Conservation (phyloP, 2,329 filamentous ascomycete genomes). For the Coniella lustricola region DNA sequence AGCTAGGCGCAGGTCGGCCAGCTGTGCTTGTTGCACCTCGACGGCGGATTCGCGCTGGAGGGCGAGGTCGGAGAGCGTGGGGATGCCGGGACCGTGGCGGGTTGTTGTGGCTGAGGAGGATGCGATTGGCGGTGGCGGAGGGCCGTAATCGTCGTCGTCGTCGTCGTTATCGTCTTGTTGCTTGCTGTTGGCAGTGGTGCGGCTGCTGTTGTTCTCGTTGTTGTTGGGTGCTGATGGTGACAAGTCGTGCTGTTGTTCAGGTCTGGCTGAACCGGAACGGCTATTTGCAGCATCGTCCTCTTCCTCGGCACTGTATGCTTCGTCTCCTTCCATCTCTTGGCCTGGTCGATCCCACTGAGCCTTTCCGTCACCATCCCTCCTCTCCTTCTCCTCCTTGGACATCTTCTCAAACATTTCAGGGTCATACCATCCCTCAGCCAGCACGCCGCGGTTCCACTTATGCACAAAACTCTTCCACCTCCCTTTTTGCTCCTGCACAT, state of each 20-base stretch:
- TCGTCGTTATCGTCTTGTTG: conserved; percentile 36
- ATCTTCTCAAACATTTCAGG: conserved; percentile 53
- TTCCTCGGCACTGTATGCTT: conserved; percentile 20
- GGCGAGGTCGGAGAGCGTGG: conserved; percentile 67
- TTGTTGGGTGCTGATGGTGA: conserved; percentile 1
- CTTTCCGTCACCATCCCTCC: not conserved
- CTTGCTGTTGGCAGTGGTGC: conserved; percentile 16
- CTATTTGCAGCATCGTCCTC: not conserved
- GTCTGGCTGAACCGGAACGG: conserved; percentile 6
- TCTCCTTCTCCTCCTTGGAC: conserved; percentile 5
- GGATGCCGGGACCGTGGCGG: conserved; percentile 53
- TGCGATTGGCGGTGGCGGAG: conserved; percentile 39
- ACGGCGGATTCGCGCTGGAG: conserved; percentile 43
- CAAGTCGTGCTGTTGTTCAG: not conserved
- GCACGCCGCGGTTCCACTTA: conserved; percentile 86
- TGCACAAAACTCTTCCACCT: conserved; percentile 89
- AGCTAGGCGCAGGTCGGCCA: conserved; percentile 49
- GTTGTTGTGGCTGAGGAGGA: conserved; percentile 31
- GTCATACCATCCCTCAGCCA: conserved; percentile 92
- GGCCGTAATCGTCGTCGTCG: conserved; percentile 56
- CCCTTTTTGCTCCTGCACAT: conserved; percentile 68
- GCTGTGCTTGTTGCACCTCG: conserved; percentile 40
- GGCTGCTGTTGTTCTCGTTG: conserved; percentile 10
- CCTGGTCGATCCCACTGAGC: not conserved
- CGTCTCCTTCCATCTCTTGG: conserved; percentile 23